Conservation (phyloP, 768 basidiomycete genomes). For the Macrolepiota dolichaula region DNA sequence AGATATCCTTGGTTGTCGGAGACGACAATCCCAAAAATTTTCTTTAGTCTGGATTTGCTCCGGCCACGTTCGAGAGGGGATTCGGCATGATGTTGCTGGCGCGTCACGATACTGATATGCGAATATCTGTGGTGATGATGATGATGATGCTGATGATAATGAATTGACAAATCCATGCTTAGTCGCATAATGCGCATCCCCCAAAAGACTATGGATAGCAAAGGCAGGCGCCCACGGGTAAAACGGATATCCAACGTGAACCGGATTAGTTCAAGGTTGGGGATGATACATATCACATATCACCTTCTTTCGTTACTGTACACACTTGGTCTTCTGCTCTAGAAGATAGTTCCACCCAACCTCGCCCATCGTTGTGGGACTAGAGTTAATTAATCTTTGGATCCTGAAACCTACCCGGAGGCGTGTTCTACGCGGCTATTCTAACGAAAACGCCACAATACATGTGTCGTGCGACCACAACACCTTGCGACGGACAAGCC, state of each 20-base stretch:
- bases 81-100: not conserved
- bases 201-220: no score
- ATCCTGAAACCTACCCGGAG: no score
- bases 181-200: not conserved
- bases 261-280: conserved; percentile 4
- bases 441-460: no score
- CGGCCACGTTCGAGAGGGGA: not conserved
- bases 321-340: not conserved
- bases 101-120: no score
- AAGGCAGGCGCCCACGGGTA: not conserved
- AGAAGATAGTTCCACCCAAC: no score
- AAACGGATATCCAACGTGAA: not conserved
- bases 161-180: no score
- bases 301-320: not conserved
- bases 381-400: no score
- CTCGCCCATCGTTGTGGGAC: no score
- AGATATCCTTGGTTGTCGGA: conserved; percentile 2
- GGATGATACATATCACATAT: not conserved
- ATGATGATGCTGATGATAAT: no score
- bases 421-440: no score
- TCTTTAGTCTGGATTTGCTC: not conserved
- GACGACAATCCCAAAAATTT: not conserved
- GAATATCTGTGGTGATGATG: no score
- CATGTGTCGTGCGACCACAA: not conserved
- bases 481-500: not conserved